Evolutionary conservation across 2,329 filamentous ascomycete species (phyloP), one percentile per base, ranked within the genome.

Genomic region (Apiospora aurea): DNA sequence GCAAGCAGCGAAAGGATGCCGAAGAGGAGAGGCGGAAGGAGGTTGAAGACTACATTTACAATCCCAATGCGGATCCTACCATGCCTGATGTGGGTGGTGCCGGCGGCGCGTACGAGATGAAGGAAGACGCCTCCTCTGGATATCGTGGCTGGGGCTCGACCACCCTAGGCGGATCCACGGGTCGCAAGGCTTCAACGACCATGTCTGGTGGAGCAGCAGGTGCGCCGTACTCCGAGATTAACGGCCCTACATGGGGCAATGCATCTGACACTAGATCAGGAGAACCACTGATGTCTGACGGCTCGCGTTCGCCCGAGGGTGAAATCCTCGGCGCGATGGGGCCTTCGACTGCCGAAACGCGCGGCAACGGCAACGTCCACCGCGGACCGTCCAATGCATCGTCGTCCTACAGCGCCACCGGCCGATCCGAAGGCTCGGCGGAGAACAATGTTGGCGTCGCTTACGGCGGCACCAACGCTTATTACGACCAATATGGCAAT

Each of bases 111-210:
- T 91, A 91, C 76, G 91, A 96, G 80, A 95, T 95, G 92, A 88
- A 90, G 72, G 94, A 97, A 79, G 93, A 94, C 74, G 88, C 89
- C 72, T 88, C 87, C 71, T 89, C 90, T 2, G 96, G 96, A 67
- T 99, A 99, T 84, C 92, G 96, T 76, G 96, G 96, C 76, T 99
- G 96, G 96, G 96, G 96, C 71, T 93, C 92, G 69, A 95, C 93
- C 2, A 92, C 92, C 0, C 83, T 87, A 24, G 88, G 84, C 5
- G 90, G 91, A 41, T 91, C 90, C 24, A 93, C 90, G 44, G 92
- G 92, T 71, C 91, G 94, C 76, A 97, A 98, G 82, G 90, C 93
- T 38, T 97, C 95, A 2, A 98, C 95, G 18, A 97, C 94, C 41
- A 87, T 98, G 78, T 97, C 94, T 16, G 94, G 94, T 76, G 93